These are phyloP conservation scores for Penicillium sp. DNA, from an alignment of 2,329 filamentous ascomycete genomes.

Conservation along the genomic window DNA sequence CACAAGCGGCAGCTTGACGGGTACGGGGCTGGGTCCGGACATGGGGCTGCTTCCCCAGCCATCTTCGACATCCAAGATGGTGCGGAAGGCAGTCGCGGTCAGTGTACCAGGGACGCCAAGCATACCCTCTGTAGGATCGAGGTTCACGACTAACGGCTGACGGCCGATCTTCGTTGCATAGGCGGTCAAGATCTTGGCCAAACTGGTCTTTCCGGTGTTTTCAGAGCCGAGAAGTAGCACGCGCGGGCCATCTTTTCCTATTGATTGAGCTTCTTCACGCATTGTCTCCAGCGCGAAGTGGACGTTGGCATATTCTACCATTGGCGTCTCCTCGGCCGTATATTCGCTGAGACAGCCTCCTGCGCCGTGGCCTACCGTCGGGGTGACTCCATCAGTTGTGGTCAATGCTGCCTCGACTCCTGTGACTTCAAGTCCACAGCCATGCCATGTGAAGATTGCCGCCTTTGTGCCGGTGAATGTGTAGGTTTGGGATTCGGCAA, in stretches of 20 bases:
- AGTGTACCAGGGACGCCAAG: slow-evolving; percentile 76
- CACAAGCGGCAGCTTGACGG: slow-evolving; percentile 86
- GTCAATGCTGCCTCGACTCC: slow-evolving; percentile 53
- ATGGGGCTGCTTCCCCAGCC: slow-evolving; percentile 90
- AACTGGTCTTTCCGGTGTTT: slow-evolving; percentile 77
- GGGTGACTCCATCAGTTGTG: slow-evolving; percentile 29
- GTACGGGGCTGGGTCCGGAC: slow-evolving; percentile 81
- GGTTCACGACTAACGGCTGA: slow-evolving; percentile 78
- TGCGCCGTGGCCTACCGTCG: slow-evolving; percentile 38
- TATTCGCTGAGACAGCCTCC: slow-evolving; percentile 68
- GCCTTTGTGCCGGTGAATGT: slow-evolving; percentile 78
- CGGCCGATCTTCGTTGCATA: slow-evolving; percentile 73
- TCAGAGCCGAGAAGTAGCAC: slow-evolving; percentile 78
- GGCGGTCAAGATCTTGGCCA: slow-evolving; percentile 72
- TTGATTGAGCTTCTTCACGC: slow-evolving; percentile 59
- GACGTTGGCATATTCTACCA: slow-evolving; percentile 76
- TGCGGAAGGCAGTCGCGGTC: slow-evolving; percentile 81
- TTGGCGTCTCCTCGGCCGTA: slow-evolving; percentile 73
- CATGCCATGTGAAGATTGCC: slow-evolving; percentile 88
- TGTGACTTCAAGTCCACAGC: slow-evolving; percentile 78
- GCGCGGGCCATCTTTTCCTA: slow-evolving; percentile 64
- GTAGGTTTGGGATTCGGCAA: slow-evolving; percentile 77
- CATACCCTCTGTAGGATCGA: slow-evolving; percentile 78
- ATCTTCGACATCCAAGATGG: slow-evolving; percentile 81
- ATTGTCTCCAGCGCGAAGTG: slow-evolving; percentile 80